Evolutionary conservation across 306 rosid genomes (phyloP).

Genomic region (Neltuma alba): DNA sequence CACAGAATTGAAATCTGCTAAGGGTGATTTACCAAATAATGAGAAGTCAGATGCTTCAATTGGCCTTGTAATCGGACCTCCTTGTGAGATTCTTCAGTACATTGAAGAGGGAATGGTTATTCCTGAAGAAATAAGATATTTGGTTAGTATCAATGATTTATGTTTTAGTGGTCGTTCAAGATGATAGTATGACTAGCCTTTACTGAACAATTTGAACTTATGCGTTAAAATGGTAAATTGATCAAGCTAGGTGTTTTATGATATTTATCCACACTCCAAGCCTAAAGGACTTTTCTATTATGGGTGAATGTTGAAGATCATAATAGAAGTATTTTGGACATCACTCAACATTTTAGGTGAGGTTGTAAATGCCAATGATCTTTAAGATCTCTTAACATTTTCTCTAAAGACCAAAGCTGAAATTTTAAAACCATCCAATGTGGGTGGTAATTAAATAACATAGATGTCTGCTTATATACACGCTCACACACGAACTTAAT

Average conservation of each 20-base stretch:
- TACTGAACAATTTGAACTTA: background rate
- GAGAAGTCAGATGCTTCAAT: constrained; percentile 57
- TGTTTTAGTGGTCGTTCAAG: background rate
- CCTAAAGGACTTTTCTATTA: background rate
- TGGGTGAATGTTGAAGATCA: background rate
- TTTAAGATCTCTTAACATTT: background rate
- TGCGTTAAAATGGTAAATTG: background rate
- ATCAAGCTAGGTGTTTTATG: background rate
- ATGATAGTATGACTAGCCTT: background rate
- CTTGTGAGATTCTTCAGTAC: constrained; percentile 77
- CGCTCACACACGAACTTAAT: background rate
- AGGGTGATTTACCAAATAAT: constrained; percentile 38
- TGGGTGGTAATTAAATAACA: background rate
- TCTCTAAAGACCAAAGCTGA: background rate
- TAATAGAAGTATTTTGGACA: background rate
- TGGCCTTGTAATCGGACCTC: constrained; percentile 82
- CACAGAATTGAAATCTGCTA: constrained; percentile 68
- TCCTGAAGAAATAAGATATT: constrained; percentile 71
- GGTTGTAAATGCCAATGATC: background rate
- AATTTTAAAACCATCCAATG: background rate
- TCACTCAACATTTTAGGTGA: background rate
- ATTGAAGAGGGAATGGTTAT: constrained; percentile 80
- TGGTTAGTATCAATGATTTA: constrained; percentile 52
- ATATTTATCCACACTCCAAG: background rate
- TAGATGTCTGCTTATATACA: background rate